Percentiles rank a stretch among this genome's conserved stretches.
Evolutionary conservation across 345 rosid genomes (phyloP).

Genomic region (Melastoma malabathricum): DNA sequence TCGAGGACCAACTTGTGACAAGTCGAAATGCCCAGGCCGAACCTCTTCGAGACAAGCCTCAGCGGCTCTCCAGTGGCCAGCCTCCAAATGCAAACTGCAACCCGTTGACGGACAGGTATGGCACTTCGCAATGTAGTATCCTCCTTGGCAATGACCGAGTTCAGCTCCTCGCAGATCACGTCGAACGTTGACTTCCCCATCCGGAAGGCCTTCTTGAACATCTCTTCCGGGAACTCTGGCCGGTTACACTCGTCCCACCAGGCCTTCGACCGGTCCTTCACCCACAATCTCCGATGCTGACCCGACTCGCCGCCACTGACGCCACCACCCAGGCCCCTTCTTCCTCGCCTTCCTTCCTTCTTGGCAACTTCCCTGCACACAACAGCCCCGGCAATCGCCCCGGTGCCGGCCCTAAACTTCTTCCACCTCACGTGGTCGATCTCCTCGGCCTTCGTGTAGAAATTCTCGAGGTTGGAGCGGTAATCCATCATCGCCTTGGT

Average conservation of each 20-base stretch:
- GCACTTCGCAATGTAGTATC: slow-evolving; percentile 79
- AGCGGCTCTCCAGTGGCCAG: slow-evolving; percentile 27
- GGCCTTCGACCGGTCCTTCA: slow-evolving; percentile 60
- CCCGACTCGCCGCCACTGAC: slow-evolving; percentile 18
- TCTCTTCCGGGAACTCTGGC: slow-evolving; percentile 71
- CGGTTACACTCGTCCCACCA: slow-evolving; percentile 95
- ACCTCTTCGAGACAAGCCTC: slow-evolving; percentile 15
- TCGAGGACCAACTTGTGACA: slow-evolving; percentile 18
- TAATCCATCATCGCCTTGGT: slow-evolving; percentile 20
- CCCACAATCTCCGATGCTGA: slow-evolving; percentile 76
- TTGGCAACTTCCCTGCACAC: slow-evolving; percentile 13
- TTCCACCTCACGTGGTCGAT: slow-evolving; percentile 26
- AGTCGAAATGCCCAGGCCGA: slow-evolving; percentile 17
- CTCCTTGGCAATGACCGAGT: slow-evolving; percentile 72
- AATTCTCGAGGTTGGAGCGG: slow-evolving; percentile 20
- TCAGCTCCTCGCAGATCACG: slow-evolving; percentile 62
- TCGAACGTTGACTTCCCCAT: slow-evolving; percentile 79
- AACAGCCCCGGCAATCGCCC: slow-evolving; percentile 15
- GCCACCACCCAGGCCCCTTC: slow-evolving; percentile 9
- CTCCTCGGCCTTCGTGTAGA: slow-evolving; percentile 32
- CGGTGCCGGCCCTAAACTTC: slow-evolving; percentile 35
- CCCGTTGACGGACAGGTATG: slow-evolving; percentile 83
- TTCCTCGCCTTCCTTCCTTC: slow-evolving; percentile 9
- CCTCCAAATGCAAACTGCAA: slow-evolving; percentile 94
- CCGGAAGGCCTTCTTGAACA: slow-evolving; percentile 66